Base-by-base conservation (phyloP, 345 rosid genomes). In the Excoecaria agallocha region DNA sequence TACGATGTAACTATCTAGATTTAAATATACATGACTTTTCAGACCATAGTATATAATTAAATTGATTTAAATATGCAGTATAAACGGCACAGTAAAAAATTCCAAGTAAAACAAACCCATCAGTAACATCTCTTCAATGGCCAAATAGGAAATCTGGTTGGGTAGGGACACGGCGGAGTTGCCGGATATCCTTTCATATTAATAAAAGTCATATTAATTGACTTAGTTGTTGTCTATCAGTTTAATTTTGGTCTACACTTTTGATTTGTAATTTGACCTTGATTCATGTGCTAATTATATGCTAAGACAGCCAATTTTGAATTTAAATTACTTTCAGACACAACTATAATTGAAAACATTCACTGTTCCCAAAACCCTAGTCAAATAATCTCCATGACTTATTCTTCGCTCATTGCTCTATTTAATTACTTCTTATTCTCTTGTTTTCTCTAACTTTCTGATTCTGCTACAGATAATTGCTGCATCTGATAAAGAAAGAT, bases 401-500 rank as follows among this genome's bases (percentile, higher is more conserved):
- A 0, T 6, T n/a, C 2, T 4, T 58, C 11, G 22, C 37, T 12
- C 0, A 0, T 25, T 25, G 65, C 8, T 30, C 43, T 12, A 7
- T 60, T 60, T 59, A 25, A 59, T 25, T 22, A 30, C 30, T 55
- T 17, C n/a, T 5, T 43, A 43, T 43, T 43, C 10, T 1, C 10
- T 43, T 52, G 57, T 58, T 57, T 25, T 58, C 22, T 6, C 45
- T n/a, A 35, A 16, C 4, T 20, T 11, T 65, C 5, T 56, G 15
- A 55, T 15, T 35, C 19, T 41, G 75, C 22, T 58, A 45, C 82
- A 82, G 82, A 67, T 43, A 43, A 69, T 12, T 57, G 24, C 39
- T 50, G 35, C 63, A 49, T 39, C 58, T 8, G 15, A 64, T 3
- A 20, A 39, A 62, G 74, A 74, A 35, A 72, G 62, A 61, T 39